Conservation (phyloP, 192 early-diverging fungal genomes). For the Podila clonocystis region DNA sequence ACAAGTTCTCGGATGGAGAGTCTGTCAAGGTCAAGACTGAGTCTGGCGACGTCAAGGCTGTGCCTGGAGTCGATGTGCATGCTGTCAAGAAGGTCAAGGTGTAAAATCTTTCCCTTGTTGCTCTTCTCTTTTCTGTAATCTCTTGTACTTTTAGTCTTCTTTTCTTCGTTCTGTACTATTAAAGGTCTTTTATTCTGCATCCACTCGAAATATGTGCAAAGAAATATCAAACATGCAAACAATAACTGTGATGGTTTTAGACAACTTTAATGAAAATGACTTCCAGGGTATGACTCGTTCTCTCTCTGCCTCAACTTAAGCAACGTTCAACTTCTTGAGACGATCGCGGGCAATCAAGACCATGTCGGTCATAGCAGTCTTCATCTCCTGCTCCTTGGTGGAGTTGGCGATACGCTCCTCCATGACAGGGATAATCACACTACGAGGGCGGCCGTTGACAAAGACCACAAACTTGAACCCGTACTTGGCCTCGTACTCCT, state of each 20-base stretch:
- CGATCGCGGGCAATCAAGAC: slow-evolving; percentile 85
- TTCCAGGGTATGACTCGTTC: background rate
- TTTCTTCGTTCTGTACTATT: too few relatives aligned
- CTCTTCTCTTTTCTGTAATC: background rate
- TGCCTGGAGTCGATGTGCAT: slow-evolving; percentile 5
- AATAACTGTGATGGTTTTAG: too few relatives aligned
- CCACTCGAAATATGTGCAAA: too few relatives aligned
- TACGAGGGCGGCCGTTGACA: slow-evolving; percentile 79
- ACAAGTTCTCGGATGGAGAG: background rate
- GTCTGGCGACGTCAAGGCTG: background rate
- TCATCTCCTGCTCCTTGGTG: slow-evolving; percentile 71
- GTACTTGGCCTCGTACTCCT: slow-evolving; percentile 77
- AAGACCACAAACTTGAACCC: slow-evolving; percentile 89
- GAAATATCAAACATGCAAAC: too few relatives aligned
- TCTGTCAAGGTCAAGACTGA: slow-evolving; percentile 7
- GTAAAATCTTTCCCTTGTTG: background rate
- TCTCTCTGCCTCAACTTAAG: background rate
- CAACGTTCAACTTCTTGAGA: slow-evolving; percentile 68
- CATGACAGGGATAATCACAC: slow-evolving; percentile 81
- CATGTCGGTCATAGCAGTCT: slow-evolving; percentile 79
- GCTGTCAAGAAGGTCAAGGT: slow-evolving; percentile 33
- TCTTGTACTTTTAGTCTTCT: too few relatives aligned
- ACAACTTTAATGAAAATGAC: too few relatives aligned
- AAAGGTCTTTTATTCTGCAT: too few relatives aligned
- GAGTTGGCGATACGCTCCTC: slow-evolving; percentile 72